Percentiles rank a stretch among this genome's conserved stretches.
phyloP scores from a whole-genome alignment of 148 eudicot genomes.

The Rhododendron kiyosumense region DNA sequence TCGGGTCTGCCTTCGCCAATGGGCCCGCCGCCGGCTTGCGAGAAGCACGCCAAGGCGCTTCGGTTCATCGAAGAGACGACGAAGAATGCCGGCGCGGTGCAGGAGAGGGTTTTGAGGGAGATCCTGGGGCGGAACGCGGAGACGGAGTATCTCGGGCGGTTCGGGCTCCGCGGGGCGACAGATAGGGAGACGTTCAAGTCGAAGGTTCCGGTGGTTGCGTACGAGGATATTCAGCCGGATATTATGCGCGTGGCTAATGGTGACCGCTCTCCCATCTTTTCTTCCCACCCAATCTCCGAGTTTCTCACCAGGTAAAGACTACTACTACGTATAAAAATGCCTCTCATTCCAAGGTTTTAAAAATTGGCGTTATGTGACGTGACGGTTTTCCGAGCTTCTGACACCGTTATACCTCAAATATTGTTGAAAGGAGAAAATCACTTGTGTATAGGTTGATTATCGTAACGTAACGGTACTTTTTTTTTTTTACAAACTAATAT shows the following conservation, averaged over 20 bases:
- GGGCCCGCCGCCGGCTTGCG: not conserved
- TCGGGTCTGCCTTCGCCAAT: not conserved
- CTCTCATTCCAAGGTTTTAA: too few species aligned
- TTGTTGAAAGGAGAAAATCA: too few species aligned
- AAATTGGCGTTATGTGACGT: too few species aligned
- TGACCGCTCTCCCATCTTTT: slow-evolving; percentile 21
- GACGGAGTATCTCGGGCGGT: slow-evolving; percentile 17
- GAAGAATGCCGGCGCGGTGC: slow-evolving; percentile 9
- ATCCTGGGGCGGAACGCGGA: slow-evolving; percentile 14
- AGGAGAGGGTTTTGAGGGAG: slow-evolving; percentile 19
- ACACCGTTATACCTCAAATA: too few species aligned
- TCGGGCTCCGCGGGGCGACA: slow-evolving; percentile 7
- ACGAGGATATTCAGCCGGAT: slow-evolving; percentile 19
- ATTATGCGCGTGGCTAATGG: slow-evolving; percentile 22
- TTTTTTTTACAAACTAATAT: too few species aligned
- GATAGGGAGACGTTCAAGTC: slow-evolving; percentile 22
- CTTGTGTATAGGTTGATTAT: too few species aligned
- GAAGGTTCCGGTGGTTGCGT: slow-evolving; percentile 13
- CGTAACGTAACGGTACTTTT: too few species aligned
- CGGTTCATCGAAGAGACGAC: slow-evolving; percentile 21
- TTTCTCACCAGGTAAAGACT: slow-evolving; percentile 24
- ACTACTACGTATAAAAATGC: too few species aligned
- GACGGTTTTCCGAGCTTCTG: too few species aligned
- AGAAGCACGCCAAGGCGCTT: slow-evolving; percentile 16
- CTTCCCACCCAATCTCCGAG: slow-evolving; percentile 27